Evolutionary conservation across 306 rosid genomes (phyloP).

Genomic region (Arachis stenosperma): DNA sequence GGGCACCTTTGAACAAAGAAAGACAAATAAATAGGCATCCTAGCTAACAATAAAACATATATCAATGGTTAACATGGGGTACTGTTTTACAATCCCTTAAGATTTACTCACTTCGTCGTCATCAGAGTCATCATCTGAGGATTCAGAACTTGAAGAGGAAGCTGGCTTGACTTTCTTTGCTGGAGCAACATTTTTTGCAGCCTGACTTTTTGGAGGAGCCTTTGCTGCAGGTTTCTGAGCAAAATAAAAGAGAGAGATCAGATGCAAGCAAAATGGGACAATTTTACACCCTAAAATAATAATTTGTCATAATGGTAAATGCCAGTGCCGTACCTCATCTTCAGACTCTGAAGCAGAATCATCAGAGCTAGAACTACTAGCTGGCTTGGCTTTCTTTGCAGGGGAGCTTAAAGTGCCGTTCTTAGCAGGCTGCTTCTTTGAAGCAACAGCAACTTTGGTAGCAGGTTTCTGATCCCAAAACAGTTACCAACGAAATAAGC

Average conservation of each 20-base stretch:
- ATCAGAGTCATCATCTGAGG: constrained; percentile 45
- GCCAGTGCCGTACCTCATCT: constrained; percentile 42
- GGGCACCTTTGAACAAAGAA: constrained; percentile 42
- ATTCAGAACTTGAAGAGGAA: constrained; percentile 29
- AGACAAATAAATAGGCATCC: not conserved
- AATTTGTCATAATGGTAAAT: not conserved
- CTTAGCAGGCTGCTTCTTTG: constrained; percentile 44
- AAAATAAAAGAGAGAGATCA: not conserved
- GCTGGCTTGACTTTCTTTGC: constrained; percentile 42
- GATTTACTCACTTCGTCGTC: constrained; percentile 52
- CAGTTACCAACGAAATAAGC: too few species aligned
- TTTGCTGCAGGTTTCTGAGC: constrained; percentile 55
- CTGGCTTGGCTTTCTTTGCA: constrained; percentile 43
- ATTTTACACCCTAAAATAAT: not conserved
- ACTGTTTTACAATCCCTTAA: not conserved
- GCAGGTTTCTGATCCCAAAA: constrained; percentile 45
- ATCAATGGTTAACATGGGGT: not conserved
- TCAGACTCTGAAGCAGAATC: constrained; percentile 46
- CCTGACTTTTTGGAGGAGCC: constrained; percentile 34
- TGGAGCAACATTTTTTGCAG: constrained; percentile 28
- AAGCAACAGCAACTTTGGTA: constrained; percentile 34
- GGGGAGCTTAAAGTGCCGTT: constrained; percentile 43
- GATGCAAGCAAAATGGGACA: not conserved
- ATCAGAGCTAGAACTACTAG: constrained; percentile 47
- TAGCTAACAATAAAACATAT: not conserved